Conservation (phyloP, 73 alveolate genomes). For the Paramecium tetraurelia region DNA sequence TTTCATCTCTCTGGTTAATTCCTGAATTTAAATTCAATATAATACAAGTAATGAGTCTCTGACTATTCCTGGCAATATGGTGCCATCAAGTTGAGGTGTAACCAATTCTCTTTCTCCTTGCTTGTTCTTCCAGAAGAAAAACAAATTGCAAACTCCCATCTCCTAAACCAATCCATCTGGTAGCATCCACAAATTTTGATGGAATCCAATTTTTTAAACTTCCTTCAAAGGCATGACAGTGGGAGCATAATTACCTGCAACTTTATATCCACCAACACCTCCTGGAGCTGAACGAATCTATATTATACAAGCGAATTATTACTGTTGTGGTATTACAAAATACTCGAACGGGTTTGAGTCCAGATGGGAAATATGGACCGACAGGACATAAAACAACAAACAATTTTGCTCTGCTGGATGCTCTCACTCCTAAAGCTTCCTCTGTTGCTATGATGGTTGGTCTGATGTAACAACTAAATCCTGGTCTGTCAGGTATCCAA, state of each 20-base stretch:
- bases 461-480: slow-evolving; percentile 79
- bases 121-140: slow-evolving; percentile 64
- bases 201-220: slow-evolving; percentile 75
- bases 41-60: slow-evolving; percentile 70
- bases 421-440: slow-evolving; percentile 75
- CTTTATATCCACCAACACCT: slow-evolving; percentile 79
- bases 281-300: slow-evolving; percentile 82
- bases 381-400: slow-evolving; percentile 78
- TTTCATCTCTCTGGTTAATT: slow-evolving; percentile 56
- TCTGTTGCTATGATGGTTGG: slow-evolving; percentile 86
- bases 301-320: background rate
- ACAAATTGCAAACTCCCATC: slow-evolving; percentile 56
- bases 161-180: slow-evolving; percentile 64
- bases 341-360: slow-evolving; percentile 70
- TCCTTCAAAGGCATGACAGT: slow-evolving; percentile 65
- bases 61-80: slow-evolving; percentile 76
- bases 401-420: slow-evolving; percentile 72
- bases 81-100: slow-evolving; percentile 79
- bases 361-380: slow-evolving; percentile 88
- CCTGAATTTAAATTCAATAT: background rate
- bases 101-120: slow-evolving; percentile 71
- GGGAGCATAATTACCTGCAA: slow-evolving; percentile 87
- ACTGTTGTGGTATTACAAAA: slow-evolving; percentile 67
- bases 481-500: slow-evolving; percentile 84
- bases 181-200: slow-evolving; percentile 74